These are phyloP conservation scores for Globisporangium middletonii DNA, from an alignment of 352 stramenopile genomes.

Conservation along the genomic window DNA sequence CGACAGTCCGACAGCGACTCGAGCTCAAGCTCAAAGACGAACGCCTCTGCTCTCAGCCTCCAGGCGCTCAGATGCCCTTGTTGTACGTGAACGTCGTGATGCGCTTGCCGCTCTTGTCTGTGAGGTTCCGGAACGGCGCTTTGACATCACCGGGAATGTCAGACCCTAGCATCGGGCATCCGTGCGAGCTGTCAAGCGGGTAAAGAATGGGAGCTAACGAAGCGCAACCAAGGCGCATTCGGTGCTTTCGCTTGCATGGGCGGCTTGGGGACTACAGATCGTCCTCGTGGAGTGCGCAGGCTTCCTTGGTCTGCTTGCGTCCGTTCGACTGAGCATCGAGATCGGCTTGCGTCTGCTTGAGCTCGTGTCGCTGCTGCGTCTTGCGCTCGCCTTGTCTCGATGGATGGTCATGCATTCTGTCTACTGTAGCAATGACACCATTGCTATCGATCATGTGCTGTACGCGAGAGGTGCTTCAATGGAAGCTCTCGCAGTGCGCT, in stretches of 20 bases:
- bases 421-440: no score
- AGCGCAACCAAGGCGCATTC: slow-evolving; percentile 52
- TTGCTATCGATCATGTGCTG: no score
- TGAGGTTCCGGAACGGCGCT: slow-evolving; percentile 69
- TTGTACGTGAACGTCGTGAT: slow-evolving; percentile 44
- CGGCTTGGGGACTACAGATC: not conserved
- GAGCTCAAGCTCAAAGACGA: no score
- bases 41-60: not conserved
- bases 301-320: slow-evolving; percentile 40
- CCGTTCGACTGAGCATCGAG: slow-evolving; percentile 28
- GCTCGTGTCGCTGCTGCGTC: slow-evolving; percentile 9
- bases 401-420: not conserved
- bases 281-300: slow-evolving; percentile 16
- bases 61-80: slow-evolving; percentile 61
- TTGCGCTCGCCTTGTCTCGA: not conserved
- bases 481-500: no score
- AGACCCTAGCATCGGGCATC: no score
- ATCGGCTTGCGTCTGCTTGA: slow-evolving; percentile 24
- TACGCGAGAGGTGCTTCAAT: no score
- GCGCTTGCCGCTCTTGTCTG: slow-evolving; percentile 42
- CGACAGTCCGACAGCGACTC: no score
- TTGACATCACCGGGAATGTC: slow-evolving; percentile 20
- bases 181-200: no score
- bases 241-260: slow-evolving; percentile 21
- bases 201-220: slow-evolving; percentile 29